These are phyloP conservation scores for Pholiota adiposa DNA, from an alignment of 1,284 basidiomycete genomes.

Conservation along the genomic window DNA sequence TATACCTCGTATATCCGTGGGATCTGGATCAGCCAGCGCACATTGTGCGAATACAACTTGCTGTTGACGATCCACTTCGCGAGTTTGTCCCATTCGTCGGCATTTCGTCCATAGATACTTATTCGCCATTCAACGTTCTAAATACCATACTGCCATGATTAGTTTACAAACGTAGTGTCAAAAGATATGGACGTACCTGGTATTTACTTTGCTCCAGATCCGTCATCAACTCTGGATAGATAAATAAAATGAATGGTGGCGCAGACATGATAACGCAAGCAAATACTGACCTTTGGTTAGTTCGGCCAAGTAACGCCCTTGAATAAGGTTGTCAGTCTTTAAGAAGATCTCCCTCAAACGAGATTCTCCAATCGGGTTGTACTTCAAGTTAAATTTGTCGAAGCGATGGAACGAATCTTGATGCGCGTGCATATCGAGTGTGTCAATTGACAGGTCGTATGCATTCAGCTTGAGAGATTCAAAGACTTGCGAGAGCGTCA, in stretches of 20 bases:
- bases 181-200: slow-evolving; percentile 57
- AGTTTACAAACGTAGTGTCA: neutral
- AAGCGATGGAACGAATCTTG: slow-evolving; percentile 98
- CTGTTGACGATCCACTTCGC: slow-evolving; percentile 96
- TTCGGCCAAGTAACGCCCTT: slow-evolving; percentile 95
- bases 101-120: slow-evolving; percentile 88
- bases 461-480: slow-evolving; percentile 94
- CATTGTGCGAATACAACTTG: slow-evolving; percentile 95
- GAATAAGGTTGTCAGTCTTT: slow-evolving; percentile 95
- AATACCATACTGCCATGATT: neutral
- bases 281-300: slow-evolving; percentile 77
- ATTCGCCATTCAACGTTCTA: slow-evolving; percentile 97
- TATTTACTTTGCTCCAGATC: slow-evolving; percentile 99
- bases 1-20: slow-evolving; percentile 97
- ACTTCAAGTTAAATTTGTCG: slow-evolving; percentile 94
- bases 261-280: neutral
- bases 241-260: neutral
- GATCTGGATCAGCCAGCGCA: slow-evolving; percentile 97
- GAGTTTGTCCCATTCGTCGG: slow-evolving; percentile 96
- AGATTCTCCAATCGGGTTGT: slow-evolving; percentile 95
- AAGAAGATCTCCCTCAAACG: slow-evolving; percentile 96
- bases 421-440: slow-evolving; percentile 99
- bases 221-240: slow-evolving; percentile 83
- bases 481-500: slow-evolving; percentile 95
- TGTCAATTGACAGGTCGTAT: slow-evolving; percentile 98